Base-by-base conservation (phyloP, 352 stramenopile species). In the Vaucheria bursata region DNA sequence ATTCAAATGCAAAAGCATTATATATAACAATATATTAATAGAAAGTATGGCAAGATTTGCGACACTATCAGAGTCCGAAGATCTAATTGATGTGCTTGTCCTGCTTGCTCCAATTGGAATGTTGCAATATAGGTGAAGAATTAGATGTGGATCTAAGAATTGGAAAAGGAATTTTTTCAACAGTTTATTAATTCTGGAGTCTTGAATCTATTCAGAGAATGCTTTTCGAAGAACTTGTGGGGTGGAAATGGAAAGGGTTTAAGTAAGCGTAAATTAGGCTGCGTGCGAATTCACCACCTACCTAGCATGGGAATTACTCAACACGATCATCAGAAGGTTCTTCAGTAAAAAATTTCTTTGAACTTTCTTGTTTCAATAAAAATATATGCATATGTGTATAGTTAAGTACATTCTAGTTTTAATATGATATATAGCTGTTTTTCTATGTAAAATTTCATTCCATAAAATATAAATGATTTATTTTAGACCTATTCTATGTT, bases 301-400 rank as follows among this genome's bases (percentile, higher is more conserved):
- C 45, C 50, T 0, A 65, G 74, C 34, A 82, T 82, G 77, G 79
- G 79, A 59, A 82, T 82, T 49, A 82, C 77, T 32, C 33, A 45
- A 0, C 77, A 79, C 29, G 77, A 82, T 45, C 77, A 82, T 45
- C 77, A 82, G 40, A 78, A 82, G 77, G 77, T 82, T 34, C 2
- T 31, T 68, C 45, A 59, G 18, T 18, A 18, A n/a, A n/a, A n/a
- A n/a, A n/a, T n/a, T n/a, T n/a, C n/a, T n/a, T n/a, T n/a, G n/a
- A n/a, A n/a, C n/a, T n/a, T n/a, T n/a, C n/a, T n/a, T n/a, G n/a
- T n/a, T n/a, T n/a, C n/a, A n/a, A n/a, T n/a, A n/a, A n/a, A n/a
- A n/a, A n/a, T n/a, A n/a, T n/a, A n/a, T n/a, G n/a, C n/a, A n/a
- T n/a, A n/a, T n/a, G n/a, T n/a, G n/a, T n/a, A n/a, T n/a, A n/a